phyloP scores from a whole-genome alignment of 768 basidiomycete genomes.

The Xerocomus potaroensis region DNA sequence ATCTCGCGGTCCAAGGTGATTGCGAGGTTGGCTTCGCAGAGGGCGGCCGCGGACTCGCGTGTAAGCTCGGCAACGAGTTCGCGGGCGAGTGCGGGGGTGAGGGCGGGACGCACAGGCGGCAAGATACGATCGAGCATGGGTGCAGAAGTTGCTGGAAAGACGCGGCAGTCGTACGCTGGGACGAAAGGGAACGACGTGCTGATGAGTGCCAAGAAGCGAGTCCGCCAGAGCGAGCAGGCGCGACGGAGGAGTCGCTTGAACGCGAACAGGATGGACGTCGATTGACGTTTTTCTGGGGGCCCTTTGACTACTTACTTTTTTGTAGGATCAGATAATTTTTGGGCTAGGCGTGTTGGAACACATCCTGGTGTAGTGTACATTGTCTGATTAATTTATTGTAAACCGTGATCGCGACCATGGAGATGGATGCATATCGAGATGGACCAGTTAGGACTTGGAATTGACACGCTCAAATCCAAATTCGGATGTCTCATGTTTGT shows the following conservation, averaged over 20 bases:
- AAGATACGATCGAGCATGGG: constrained; percentile 52
- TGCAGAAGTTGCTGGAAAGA: constrained; percentile 26
- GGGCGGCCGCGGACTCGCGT: constrained; percentile 41
- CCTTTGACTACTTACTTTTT: constrained; percentile 5
- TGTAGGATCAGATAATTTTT: constrained; percentile 14
- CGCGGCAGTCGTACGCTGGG: constrained; percentile 21
- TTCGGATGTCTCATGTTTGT: too few relatives aligned
- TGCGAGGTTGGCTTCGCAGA: constrained; percentile 68
- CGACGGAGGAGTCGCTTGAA: constrained; percentile 46
- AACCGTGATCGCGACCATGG: too few relatives aligned
- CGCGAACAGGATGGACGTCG: constrained; percentile 14
- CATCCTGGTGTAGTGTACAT: not conserved
- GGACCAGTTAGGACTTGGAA: too few relatives aligned
- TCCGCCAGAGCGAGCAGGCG: constrained; percentile 73
- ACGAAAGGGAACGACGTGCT: constrained; percentile 36
- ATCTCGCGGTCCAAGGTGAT: constrained; percentile 82
- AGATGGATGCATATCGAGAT: too few relatives aligned
- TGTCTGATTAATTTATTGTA: constrained; percentile 5
- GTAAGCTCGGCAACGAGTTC: constrained; percentile 10
- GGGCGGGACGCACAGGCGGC: constrained; percentile 27
- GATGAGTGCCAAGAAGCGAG: constrained; percentile 68
- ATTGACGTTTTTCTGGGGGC: constrained; percentile 6
- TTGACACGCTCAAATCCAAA: too few relatives aligned
- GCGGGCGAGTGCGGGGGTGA: constrained; percentile 10
- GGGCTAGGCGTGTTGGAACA: not conserved